These are phyloP conservation scores for Naegleria lovaniensis DNA, from an alignment of 208 protist genomes.

Conservation along the genomic window DNA sequence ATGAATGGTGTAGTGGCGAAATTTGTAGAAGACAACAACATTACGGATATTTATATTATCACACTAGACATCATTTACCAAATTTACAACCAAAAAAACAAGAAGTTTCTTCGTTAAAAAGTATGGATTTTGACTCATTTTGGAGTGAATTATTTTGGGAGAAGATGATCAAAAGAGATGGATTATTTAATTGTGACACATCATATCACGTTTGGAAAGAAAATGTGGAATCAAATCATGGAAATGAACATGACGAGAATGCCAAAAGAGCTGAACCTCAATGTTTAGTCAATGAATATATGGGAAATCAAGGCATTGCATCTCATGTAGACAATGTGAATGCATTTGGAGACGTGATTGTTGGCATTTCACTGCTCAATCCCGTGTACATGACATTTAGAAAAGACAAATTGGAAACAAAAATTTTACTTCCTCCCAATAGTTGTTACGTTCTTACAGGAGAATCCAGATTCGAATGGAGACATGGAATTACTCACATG, in stretches of 20 bases:
- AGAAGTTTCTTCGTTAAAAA: neutral
- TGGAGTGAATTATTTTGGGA: neutral
- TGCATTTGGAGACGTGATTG: neutral
- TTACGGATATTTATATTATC: constrained; percentile 10
- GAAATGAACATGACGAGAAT: neutral
- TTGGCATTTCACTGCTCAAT: neutral
- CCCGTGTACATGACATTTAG: neutral
- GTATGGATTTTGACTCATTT: neutral
- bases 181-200: neutral
- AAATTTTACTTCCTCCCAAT: neutral
- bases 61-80: neutral
- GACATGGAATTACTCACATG: constrained; percentile 13
- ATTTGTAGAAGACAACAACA: constrained; percentile 15
- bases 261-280: neutral
- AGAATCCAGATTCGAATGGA: neutral
- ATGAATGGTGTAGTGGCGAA: neutral
- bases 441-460: neutral
- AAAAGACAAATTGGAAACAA: neutral
- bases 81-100: constrained; percentile 7
- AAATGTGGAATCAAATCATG: neutral
- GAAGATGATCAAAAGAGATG: neutral
- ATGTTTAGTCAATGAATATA: constrained; percentile 6
- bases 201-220: neutral
- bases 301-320: neutral
- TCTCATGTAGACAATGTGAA: neutral